Evolutionary conservation across 495 filamentous ascomycete species (phyloP), one percentile per base, ranked within the genome.

Genomic region (Astrocystis sublimbata): DNA sequence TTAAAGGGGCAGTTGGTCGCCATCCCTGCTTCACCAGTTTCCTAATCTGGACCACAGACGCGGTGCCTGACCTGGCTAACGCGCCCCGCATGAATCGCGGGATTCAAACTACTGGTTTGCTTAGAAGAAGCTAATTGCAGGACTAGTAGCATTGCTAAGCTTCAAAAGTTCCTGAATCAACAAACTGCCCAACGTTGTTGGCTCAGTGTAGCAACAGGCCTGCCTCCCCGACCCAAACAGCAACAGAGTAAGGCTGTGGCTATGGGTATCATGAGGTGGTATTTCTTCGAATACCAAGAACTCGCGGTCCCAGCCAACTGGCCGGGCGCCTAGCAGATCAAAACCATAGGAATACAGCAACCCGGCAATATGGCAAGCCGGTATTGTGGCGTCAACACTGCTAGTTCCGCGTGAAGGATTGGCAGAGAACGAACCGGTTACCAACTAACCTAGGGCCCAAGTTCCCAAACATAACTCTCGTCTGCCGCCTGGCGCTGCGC

Each of bases 1-100:
- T 33, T 13, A 57, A 57, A 57, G 24, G 45, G 54, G 54, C 28
- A 57, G 54, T 45, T 57, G 0, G 35, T 8, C 3, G 15, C 4
- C 28, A 33, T 28, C 24, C 26, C 28, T 43, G 26, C 26, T 9
- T 31, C 40, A 33, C 54, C n/a, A 15, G 26, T 45, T 43, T 30
- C 54, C 54, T 24, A 6, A 26, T 45, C 9, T 7, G 40, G 35
- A 49, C 10, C 15, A 17, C 7, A 6, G 17, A 31, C 30, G 46
- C 46, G 46, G 30, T 49, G 46, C 46, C 30, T 28, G n/a, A 35
- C 28, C 24, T 57, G n/a, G 7, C 21, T 31, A 17, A 45, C 17
- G 54, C 10, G 54, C 40, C 54, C 40, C 40, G 24, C 54, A 9
- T 57, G 26, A 12, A 17, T 21, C n/a, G n/a, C n/a, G n/a, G n/a